Conservation (phyloP, 345 rosid genomes). For the Salix exigua region DNA sequence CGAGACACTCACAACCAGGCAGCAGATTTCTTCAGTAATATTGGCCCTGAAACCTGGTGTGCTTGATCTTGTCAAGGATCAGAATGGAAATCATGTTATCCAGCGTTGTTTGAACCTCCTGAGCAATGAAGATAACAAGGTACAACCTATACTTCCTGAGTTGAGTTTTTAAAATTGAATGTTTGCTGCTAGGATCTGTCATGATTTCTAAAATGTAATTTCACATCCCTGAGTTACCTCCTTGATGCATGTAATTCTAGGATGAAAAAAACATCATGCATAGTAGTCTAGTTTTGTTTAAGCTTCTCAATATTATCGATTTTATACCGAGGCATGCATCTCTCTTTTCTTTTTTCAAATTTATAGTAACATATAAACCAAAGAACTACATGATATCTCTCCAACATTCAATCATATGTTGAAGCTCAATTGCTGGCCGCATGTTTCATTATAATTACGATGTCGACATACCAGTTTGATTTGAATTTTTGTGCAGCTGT, state of each 20-base stretch:
- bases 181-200: neutral
- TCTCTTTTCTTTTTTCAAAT: too few species aligned
- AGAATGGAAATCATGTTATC: conserved; percentile 77
- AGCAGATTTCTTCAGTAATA: conserved; percentile 44
- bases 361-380: neutral
- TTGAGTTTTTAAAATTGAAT: neutral
- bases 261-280: neutral
- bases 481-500: too few species aligned
- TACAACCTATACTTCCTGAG: conserved; percentile 1
- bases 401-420: too few species aligned
- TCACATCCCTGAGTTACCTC: neutral
- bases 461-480: neutral
- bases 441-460: neutral
- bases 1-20: conserved; percentile 50
- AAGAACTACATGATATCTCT: neutral
- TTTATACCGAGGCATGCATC: too few species aligned
- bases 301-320: too few species aligned
- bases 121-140: conserved; percentile 51
- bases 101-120: conserved; percentile 67
- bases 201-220: neutral
- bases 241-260: neutral
- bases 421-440: neutral
- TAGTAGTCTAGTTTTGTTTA: too few species aligned
- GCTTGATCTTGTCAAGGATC: conserved; percentile 49
- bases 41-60: conserved; percentile 53